Evolutionary conservation across 768 basidiomycete species (phyloP).

Genomic region (Mycena indigotica): DNA sequence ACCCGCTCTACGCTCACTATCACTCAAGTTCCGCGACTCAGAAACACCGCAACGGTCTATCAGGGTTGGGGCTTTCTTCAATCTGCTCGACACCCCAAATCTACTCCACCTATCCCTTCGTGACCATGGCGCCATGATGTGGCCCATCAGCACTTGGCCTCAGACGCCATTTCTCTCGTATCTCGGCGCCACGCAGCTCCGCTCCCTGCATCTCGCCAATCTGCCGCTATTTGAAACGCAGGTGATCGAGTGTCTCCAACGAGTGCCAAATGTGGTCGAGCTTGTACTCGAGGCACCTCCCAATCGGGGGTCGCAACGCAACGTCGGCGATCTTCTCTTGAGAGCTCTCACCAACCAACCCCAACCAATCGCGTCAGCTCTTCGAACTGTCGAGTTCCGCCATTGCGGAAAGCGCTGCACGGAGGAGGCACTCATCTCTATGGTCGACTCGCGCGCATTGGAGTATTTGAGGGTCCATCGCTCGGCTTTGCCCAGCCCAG

Average conservation of each 20-base stretch:
- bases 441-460: conserved; percentile 16
- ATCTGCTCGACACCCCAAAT: conserved; percentile 6
- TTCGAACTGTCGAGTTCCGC: conserved; percentile 18
- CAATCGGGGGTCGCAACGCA: conserved; percentile 9
- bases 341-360: not conserved
- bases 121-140: not conserved
- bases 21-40: conserved; percentile 12
- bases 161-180: conserved; percentile 18
- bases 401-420: conserved; percentile 19
- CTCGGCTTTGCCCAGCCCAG: conserved; percentile 14
- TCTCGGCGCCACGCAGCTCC: conserved; percentile 9
- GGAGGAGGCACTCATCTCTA: conserved; percentile 15
- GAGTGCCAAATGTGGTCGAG: conserved; percentile 4
- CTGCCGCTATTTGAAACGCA: conserved; percentile 18
- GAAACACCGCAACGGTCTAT: not conserved
- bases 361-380: conserved; percentile 1
- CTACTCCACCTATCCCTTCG: not conserved
- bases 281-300: conserved; percentile 11
- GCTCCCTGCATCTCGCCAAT: conserved; percentile 7
- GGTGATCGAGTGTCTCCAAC: conserved; percentile 16
- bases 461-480: conserved; percentile 15
- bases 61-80: conserved; percentile 11
- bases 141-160: conserved; percentile 28
- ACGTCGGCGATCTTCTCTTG: conserved; percentile 13
- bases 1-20: conserved; percentile 4